Percentiles rank a stretch among this genome's conserved stretches.
These are phyloP conservation scores for Cercospora sojina DNA, from an alignment of 2,329 filamentous ascomycete species.

Conservation along the genomic window DNA sequence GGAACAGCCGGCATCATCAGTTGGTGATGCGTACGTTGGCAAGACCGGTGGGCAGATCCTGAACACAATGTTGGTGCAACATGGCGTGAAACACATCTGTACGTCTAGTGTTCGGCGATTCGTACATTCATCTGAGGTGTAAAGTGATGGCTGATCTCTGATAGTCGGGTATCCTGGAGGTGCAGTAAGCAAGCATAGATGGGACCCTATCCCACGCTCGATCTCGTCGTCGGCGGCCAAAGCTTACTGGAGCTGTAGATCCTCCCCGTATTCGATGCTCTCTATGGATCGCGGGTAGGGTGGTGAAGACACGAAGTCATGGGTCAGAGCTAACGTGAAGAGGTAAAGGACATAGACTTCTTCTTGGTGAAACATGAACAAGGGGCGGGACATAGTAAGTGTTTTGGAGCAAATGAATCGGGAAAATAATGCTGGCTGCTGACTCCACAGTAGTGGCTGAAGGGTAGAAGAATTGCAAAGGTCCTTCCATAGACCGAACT, in stretches of 20 bases:
- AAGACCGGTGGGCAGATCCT: no score
- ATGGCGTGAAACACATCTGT: slow-evolving; percentile 78
- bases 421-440: background rate
- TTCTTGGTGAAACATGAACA: background rate
- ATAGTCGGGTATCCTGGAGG: background rate
- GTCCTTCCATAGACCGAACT: background rate
- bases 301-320: background rate
- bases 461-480: background rate
- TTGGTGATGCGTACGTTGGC: no score
- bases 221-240: no score
- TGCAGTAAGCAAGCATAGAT: background rate
- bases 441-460: background rate
- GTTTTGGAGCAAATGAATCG: background rate
- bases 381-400: background rate
- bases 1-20: no score
- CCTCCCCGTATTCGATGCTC: background rate
- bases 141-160: background rate
- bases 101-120: background rate
- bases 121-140: no score
- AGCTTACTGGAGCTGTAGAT: background rate
- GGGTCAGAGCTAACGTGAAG: background rate
- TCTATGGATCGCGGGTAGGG: background rate
- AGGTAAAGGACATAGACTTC: background rate
- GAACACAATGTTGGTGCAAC: slow-evolving; percentile 44
- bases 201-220: no score